Base-by-base conservation (phyloP, 768 basidiomycete species). In the Crucibulum laeve region DNA sequence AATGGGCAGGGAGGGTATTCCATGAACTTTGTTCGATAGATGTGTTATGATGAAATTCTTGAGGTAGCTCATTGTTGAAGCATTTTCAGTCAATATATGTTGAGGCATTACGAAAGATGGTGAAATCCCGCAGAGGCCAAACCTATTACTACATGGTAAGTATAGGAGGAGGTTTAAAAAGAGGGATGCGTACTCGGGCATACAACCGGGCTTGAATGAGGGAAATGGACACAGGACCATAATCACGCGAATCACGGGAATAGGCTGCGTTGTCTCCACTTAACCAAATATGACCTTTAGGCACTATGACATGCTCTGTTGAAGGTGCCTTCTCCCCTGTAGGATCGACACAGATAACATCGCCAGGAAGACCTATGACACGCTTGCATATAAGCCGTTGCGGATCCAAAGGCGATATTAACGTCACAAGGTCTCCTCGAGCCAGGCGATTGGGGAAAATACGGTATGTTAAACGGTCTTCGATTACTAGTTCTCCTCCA, bases 1-100 rank as follows among this genome's bases (percentile, higher is more conserved):
- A 94, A 95, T 50, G 90, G 85, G 4, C 84, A 92, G 49, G 95
- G 95, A n/a, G 92, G 95, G 0, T 98, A 97, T 68, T 88, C 87
- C 1, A 80, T 98, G 78, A 88, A 89, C 54, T 96, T 98, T 58
- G 69, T 68, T 35, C 75, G 60, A 53, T 84, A 61, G 73, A 42
- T 23, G 23, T 43, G 36, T 32, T 23, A 25, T 50, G 24, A 42
- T 33, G 28, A 14, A 17, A 33, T 13, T 23, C 17, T 13, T 15
- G 32, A 13, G 18, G 25, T 11, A 23, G 33, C 28, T 40, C 37
- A 40, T 26, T 23, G 23, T 8, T 17, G 5, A 25, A 24, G 38
- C 10, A 23, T 5, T 8, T 14, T 55, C 50, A 67, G 41, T 69
- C 65, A 33, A 75, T 57, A 47, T 57, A 65, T n/a, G 65, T 68